Base-by-base conservation (phyloP, 192 early-diverging fungal species). In the Rhizoclosmatium globosum region DNA sequence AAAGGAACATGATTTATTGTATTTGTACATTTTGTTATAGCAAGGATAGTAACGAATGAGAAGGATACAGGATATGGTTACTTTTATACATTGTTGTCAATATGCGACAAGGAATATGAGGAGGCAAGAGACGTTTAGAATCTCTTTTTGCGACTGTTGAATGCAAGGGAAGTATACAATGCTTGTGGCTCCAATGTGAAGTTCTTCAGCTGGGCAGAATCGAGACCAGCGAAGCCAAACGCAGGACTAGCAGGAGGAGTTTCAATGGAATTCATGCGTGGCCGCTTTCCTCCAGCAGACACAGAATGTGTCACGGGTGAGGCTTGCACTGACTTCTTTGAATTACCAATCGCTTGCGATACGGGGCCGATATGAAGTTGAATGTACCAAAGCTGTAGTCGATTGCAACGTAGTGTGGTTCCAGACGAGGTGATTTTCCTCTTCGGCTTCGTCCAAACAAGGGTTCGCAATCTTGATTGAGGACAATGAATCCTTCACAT, bases 251-350 rank as follows among this genome's bases (percentile, higher is more conserved):
- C 11, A 4, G 67, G 67, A 21, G 67, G 67, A 17, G 67, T 68
- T 42, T 48, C 41, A 2, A 68, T 43, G 4, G 66, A 68, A n/a
- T 68, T 11, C 67, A 68, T 68, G 44, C 67, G 67, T 3, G 67
- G 38, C 45, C 67, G 38, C 45, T 68, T 68, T 2, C 31, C 31
- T 31, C 31, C 31, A 31, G 31, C 31, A 31, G 31, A 31, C 31
- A 31, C 31, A 31, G 31, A 31, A 31, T 31, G 31, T 31, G 31
- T 31, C 31, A 31, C 31, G 31, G 31, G 31, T 31, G 31, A 31
- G 31, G 31, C 31, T 31, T 31, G 31, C 31, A 31, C 31, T 0
- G 31, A 31, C 31, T 31, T 31, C 31, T 31, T 31, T 31, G 31
- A 31, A 31, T 31, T 31, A 31, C 31, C 31, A 31, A 31, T 31